These are phyloP conservation scores for Apostasia ramifera DNA, from an alignment of 106 monocot genomes.

Conservation along the genomic window DNA sequence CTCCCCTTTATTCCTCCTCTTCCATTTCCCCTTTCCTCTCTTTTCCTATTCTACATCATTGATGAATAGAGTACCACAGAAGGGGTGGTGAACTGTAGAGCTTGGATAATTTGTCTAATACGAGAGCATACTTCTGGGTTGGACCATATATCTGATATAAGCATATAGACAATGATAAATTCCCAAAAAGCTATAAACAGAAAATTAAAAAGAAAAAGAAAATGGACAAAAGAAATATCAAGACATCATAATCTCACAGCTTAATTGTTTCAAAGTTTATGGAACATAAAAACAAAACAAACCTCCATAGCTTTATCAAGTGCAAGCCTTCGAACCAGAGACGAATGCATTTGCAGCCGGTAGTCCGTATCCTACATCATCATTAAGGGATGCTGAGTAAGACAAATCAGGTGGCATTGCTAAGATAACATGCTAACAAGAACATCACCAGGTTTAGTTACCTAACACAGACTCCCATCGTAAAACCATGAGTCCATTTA, in stretches of 20 bases:
- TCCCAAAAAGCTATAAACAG: not conserved
- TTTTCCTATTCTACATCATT: too few relatives aligned
- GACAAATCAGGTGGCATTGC: not conserved
- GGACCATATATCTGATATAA: too few relatives aligned
- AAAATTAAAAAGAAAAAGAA: not conserved
- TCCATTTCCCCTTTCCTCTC: too few relatives aligned
- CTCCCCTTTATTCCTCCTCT: too few relatives aligned
- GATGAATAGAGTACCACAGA: too few relatives aligned
- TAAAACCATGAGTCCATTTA: too few relatives aligned
- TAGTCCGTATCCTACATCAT: slow-evolving; percentile 35
- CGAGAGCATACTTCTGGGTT: too few relatives aligned
- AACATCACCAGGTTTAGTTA: not conserved
- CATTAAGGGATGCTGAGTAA: not conserved
- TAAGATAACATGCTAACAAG: not conserved
- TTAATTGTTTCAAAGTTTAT: not conserved
- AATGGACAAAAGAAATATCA: not conserved
- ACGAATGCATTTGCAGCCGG: slow-evolving; percentile 66
- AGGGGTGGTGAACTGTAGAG: too few relatives aligned
- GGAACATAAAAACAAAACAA: not conserved
- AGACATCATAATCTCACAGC: too few relatives aligned
- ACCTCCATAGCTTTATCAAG: slow-evolving; percentile 81
- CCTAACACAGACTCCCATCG: too few relatives aligned
- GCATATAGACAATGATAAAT: too few relatives aligned
- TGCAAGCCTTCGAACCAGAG: slow-evolving; percentile 64
- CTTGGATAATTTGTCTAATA: too few relatives aligned